Conservation (phyloP, 805 yeast species). For the Nakazawaea wyomingensis region DNA sequence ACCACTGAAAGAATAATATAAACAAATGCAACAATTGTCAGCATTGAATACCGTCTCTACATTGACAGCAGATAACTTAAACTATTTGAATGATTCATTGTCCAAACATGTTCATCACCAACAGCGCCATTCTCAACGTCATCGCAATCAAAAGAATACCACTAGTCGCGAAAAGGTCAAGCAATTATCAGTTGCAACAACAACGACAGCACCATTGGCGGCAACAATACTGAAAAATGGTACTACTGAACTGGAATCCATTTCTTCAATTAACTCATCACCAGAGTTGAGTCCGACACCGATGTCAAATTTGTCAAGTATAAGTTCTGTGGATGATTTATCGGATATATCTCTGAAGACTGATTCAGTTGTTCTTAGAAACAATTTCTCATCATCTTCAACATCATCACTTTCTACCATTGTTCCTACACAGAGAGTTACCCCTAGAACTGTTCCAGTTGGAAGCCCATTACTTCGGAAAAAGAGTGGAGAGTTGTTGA, state of each 20-base stretch:
- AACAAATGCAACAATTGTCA: neutral
- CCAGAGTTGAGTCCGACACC: conserved; percentile 11
- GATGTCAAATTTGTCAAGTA: conserved; percentile 9
- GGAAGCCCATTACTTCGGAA: conserved; percentile 54
- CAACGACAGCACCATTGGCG: neutral
- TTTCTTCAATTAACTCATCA: conserved; percentile 6
- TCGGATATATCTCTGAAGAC: neutral
- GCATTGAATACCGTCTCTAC: conserved; percentile 4
- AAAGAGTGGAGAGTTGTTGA: conserved; percentile 83
- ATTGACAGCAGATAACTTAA: conserved; percentile 8
- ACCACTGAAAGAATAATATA: too few relatives aligned
- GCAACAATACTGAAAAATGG: neutral
- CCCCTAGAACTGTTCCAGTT: conserved; percentile 6
- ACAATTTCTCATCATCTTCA: conserved; percentile 5
- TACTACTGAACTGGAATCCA: neutral
- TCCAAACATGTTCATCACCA: conserved; percentile 7
- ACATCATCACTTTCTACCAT: conserved; percentile 12
- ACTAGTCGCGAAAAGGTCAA: too few relatives aligned
- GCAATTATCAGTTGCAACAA: neutral
- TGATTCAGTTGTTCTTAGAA: neutral
- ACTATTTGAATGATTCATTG: conserved; percentile 6
- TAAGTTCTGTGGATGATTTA: conserved; percentile 11
- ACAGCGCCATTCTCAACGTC: conserved; percentile 11
- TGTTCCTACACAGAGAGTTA: conserved; percentile 1
- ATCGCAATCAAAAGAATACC: neutral